phyloP scores from a whole-genome alignment of 306 rosid species.

The Malus fusca region DNA sequence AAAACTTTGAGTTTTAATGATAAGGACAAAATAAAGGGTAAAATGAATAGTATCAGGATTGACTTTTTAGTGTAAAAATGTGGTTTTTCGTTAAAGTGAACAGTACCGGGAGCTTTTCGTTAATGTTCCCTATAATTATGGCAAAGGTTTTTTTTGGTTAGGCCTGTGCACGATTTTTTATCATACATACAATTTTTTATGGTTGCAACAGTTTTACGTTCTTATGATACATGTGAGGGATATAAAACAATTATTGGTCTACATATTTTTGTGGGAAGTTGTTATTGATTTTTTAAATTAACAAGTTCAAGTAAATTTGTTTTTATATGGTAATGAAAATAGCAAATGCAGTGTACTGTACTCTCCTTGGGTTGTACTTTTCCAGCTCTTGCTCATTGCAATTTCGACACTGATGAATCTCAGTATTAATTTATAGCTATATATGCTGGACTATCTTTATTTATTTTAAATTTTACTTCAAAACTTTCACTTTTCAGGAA shows the following conservation, averaged over 20 bases:
- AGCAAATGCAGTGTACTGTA: neutral
- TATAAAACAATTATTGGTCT: neutral
- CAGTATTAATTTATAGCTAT: neutral
- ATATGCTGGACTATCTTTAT: neutral
- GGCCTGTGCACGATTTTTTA: neutral
- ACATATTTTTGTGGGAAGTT: neutral
- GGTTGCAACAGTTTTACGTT: neutral
- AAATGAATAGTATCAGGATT: no score
- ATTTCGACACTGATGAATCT: neutral
- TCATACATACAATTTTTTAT: neutral
- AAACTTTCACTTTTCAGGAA: conserved; percentile 43
- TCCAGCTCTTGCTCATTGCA: neutral
- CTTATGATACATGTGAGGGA: neutral
- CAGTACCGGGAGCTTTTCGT: no score
- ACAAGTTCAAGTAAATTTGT: neutral
- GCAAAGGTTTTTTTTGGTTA: neutral
- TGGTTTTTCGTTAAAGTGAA: no score
- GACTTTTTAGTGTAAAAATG: no score
- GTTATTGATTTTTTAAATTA: neutral
- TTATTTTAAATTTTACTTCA: neutral
- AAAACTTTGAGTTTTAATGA: no score
- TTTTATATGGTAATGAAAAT: neutral
- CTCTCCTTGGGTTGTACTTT: neutral
- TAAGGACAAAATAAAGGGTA: no score
- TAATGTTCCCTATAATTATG: no score